A percentile compares a stretch with the other conserved stretches of the same genome.
Conservation (phyloP, 2,329 filamentous ascomycete genomes). For the Arthrobotrys conoides region DNA sequence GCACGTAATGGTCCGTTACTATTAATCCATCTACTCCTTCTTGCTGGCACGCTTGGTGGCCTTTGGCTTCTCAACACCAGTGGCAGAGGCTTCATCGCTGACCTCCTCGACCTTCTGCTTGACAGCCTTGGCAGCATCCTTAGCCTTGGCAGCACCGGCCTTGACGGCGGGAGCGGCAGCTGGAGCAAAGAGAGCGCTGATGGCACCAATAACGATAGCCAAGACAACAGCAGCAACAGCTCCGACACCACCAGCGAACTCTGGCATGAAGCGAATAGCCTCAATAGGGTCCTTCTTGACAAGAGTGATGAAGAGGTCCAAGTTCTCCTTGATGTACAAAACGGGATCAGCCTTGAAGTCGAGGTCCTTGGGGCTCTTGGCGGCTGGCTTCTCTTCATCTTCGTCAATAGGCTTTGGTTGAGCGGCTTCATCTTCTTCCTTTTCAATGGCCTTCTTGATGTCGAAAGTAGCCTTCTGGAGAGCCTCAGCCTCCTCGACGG, state of each 20-base stretch:
- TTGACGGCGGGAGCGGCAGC: slow-evolving; percentile 68
- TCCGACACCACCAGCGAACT: slow-evolving; percentile 85
- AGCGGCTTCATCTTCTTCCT: slow-evolving; percentile 81
- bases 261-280: slow-evolving; percentile 90
- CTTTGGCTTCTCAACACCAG: slow-evolving; percentile 82
- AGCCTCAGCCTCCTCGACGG: slow-evolving; percentile 89
- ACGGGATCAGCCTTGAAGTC: slow-evolving; percentile 93
- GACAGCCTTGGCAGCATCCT: slow-evolving; percentile 74
- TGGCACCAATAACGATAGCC: slow-evolving; percentile 77
- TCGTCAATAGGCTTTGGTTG: slow-evolving; percentile 75
- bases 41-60: slow-evolving; percentile 74
- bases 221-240: slow-evolving; percentile 79
- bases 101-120: slow-evolving; percentile 75
- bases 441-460: slow-evolving; percentile 86
- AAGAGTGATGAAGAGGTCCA: slow-evolving; percentile 89
- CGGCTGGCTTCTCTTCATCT: slow-evolving; percentile 71
- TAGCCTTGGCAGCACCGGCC: slow-evolving; percentile 76
- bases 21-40: slow-evolving; percentile 65
- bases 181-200: slow-evolving; percentile 77
- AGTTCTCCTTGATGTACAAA: slow-evolving; percentile 89
- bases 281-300: slow-evolving; percentile 85
- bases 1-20: slow-evolving; percentile 20
- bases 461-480: slow-evolving; percentile 91
- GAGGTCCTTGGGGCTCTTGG: slow-evolving; percentile 81
- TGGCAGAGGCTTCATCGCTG: slow-evolving; percentile 74